These are phyloP conservation scores for Posidonia oceanica DNA, from an alignment of 116 monocot species.

Conservation along the genomic window DNA sequence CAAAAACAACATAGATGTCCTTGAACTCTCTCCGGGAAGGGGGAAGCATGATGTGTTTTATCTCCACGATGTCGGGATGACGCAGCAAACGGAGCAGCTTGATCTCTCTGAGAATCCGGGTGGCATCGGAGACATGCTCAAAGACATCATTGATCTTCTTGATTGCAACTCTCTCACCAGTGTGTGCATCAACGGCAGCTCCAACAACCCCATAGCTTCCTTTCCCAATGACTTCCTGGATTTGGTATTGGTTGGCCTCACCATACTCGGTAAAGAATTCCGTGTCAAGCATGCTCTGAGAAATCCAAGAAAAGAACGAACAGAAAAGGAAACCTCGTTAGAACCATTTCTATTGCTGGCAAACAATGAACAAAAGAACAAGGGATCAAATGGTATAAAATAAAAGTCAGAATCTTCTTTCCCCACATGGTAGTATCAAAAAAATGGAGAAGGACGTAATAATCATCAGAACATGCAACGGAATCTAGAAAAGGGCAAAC, in stretches of 20 bases:
- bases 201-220: slow-evolving; percentile 87
- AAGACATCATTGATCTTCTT: slow-evolving; percentile 91
- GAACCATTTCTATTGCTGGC: too few species aligned
- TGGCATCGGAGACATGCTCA: slow-evolving; percentile 91
- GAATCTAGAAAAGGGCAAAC: too few species aligned
- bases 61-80: slow-evolving; percentile 87
- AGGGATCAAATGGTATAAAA: too few species aligned
- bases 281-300: too few species aligned
- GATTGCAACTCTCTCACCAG: slow-evolving; percentile 68
- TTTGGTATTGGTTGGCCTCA: slow-evolving; percentile 64
- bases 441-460: too few species aligned
- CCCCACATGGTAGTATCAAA: too few species aligned
- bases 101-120: slow-evolving; percentile 76
- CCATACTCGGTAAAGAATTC: slow-evolving; percentile 87
- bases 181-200: slow-evolving; percentile 61
- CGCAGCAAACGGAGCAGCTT: slow-evolving; percentile 63
- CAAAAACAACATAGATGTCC: slow-evolving; percentile 62
- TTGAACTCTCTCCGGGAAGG: slow-evolving; percentile 75
- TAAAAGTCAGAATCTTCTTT: too few species aligned
- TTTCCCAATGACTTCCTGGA: slow-evolving; percentile 80
- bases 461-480: too few species aligned
- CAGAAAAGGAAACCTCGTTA: too few species aligned
- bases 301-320: too few species aligned
- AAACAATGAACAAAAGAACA: too few species aligned
- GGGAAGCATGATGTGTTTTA: slow-evolving; percentile 88